Percentiles rank a stretch among this genome's conserved stretches.
Evolutionary conservation across 2,329 filamentous ascomycete species (phyloP).

Genomic region (Dothideomycetes sp.): DNA sequence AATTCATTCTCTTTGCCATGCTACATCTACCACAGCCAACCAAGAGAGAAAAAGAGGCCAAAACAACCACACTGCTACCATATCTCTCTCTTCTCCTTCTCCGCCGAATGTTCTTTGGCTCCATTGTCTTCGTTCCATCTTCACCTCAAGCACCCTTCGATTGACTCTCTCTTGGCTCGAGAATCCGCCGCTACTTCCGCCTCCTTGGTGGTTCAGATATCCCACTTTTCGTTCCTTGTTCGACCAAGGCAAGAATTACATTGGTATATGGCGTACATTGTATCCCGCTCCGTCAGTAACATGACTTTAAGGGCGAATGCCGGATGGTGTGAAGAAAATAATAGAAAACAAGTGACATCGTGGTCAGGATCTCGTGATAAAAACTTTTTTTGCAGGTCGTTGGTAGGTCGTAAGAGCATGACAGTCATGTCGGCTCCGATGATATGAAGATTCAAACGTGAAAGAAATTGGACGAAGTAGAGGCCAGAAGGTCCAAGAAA

Average conservation of each 20-base stretch:
- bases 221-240: too few species aligned
- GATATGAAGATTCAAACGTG: background rate
- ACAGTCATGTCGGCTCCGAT: background rate
- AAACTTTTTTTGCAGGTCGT: conserved; percentile 10
- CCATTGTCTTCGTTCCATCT: background rate
- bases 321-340: conserved; percentile 1
- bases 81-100: conserved; percentile 14
- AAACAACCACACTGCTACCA: conserved; percentile 1
- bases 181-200: background rate
- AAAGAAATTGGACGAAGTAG: conserved; percentile 2
- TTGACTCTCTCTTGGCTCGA: background rate
- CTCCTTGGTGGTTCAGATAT: too few species aligned
- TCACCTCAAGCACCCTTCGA: background rate
- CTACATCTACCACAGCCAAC: conserved; percentile 1
- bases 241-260: too few species aligned
- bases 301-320: background rate
- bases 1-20: background rate
- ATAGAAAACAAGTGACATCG: background rate
- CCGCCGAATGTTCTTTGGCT: conserved; percentile 4
- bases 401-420: conserved; percentile 9
- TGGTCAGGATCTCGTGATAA: conserved; percentile 14
- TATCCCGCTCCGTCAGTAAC: background rate
- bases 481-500: too few species aligned
- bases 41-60: background rate
- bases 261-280: background rate